Percentiles rank a stretch among this genome's conserved stretches.
Conservation (phyloP, 2,329 filamentous ascomycete genomes). For the Fusarium armeniacum region DNA sequence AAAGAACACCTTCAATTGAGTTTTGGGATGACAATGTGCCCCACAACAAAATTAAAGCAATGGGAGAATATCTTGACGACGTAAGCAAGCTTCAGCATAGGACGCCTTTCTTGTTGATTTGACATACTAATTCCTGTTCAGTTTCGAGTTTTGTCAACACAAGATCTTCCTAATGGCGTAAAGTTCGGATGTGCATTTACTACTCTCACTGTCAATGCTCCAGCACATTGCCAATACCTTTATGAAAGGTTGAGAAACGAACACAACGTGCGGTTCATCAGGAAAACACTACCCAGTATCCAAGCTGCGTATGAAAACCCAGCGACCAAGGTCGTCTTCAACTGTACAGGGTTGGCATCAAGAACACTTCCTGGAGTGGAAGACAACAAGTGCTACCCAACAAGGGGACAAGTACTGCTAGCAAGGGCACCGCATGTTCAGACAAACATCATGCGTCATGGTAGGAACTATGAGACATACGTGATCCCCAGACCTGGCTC, state of each 20-base stretch:
- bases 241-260: not conserved
- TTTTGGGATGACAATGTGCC: conserved; percentile 16
- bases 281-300: not conserved
- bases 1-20: conserved; percentile 3
- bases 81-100: not conserved
- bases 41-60: conserved; percentile 14
- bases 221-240: conserved; percentile 14
- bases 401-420: not conserved
- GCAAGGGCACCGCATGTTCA: not conserved
- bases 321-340: not conserved
- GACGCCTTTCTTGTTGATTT: too few species aligned
- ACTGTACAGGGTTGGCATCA: not conserved
- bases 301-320: not conserved
- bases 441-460: conserved; percentile 10
- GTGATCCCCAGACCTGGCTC: conserved; percentile 10
- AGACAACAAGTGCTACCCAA: conserved; percentile 13
- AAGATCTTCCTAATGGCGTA: not conserved
- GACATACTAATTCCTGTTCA: too few species aligned
- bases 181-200: conserved; percentile 8
- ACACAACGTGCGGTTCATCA: not conserved
- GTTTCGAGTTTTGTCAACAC: not conserved
- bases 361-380: not conserved
- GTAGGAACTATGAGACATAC: conserved; percentile 6
- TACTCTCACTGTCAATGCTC: not conserved
- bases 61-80: conserved; percentile 9